Evolutionary conservation across 768 basidiomycete species (phyloP).

Genomic region (Neoboletus brunneissimus): DNA sequence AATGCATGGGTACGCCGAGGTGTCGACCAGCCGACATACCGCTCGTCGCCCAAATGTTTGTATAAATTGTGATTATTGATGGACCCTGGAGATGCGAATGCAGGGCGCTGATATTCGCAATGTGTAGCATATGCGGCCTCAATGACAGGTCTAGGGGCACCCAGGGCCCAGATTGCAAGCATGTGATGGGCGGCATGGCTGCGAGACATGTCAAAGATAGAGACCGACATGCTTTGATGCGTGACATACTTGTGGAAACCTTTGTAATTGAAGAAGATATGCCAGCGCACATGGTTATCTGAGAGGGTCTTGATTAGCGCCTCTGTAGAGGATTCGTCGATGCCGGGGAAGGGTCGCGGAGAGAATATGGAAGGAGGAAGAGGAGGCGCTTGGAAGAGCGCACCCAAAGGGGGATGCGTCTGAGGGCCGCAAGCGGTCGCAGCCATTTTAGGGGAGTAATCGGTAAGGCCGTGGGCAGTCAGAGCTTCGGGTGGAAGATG

Average conservation of each 20-base stretch:
- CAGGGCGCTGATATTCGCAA: conserved; percentile 36
- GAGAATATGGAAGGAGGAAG: conserved; percentile 31
- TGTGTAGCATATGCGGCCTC: conserved; percentile 43
- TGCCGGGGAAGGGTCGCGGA: conserved; percentile 37
- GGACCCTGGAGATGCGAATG: conserved; percentile 26
- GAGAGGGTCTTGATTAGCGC: conserved; percentile 41
- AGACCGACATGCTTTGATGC: conserved; percentile 3
- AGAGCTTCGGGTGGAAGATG: conserved; percentile 19
- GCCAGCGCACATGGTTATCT: conserved; percentile 52
- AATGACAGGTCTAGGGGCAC: conserved; percentile 44
- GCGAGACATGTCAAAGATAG: conserved; percentile 15
- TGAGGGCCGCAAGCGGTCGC: conserved; percentile 7
- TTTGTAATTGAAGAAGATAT: conserved; percentile 50
- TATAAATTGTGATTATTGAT: conserved; percentile 42
- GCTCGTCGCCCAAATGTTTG: conserved; percentile 55
- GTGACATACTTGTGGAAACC: conserved; percentile 32
- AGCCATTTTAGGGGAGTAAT: conserved; percentile 22
- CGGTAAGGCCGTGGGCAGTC: conserved; percentile 19
- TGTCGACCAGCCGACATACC: conserved; percentile 34
- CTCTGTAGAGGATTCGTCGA: conserved; percentile 37
- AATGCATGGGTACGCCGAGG: not conserved
- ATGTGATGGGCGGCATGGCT: conserved; percentile 59
- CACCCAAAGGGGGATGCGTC: conserved; percentile 12
- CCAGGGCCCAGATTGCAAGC: conserved; percentile 59
- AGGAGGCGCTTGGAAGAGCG: conserved; percentile 24